Base-by-base conservation (phyloP, 2,329 filamentous ascomycete genomes). In the Calonectria hongkongensis region DNA sequence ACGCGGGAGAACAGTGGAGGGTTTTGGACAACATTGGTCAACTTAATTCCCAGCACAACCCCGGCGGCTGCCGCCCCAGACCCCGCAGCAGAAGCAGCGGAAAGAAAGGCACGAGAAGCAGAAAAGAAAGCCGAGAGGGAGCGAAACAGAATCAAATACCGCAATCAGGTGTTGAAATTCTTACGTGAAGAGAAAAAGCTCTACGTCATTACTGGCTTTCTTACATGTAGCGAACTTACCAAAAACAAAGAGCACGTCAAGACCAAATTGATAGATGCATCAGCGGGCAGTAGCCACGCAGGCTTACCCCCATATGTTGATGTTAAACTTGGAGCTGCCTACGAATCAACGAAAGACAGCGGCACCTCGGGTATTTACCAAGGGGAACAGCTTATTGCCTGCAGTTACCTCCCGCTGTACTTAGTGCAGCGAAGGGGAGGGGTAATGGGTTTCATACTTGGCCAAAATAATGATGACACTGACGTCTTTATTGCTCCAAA, bases 351-450 rank as follows among this genome's bases (percentile, higher is more conserved):
- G 6, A 28, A 58, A 4, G 60, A 58, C 16, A 27, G 47, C 21
- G 60, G 68, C 15, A 50, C 48, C 1, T 25, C 51, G 10, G 60
- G 60, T 9, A 36, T 39, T 12, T 70, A 66, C 12, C 36, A 36
- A 2, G 68, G 68, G 18, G 60, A 70, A 50, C 43, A 60, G 18
- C 13, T 70, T 18, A 66, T 70, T 7, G 50, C 48, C 7, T 70
- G 68, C 16, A 66, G 60, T 39, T 50, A 50, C 7, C 47, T 50
- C 1, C 47, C 47, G 25, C 21, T 50, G 13, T 1, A 4, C 3
- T 7, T 15, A 6, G 12, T 6, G 12, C 21, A 9, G 21, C 27
- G 4, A 21, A 28, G 16, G 27, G 27, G 7, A 2, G 25, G 47
- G 2, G 13, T 48, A 4, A 3, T 25, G 2, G 10, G 3, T 4